phyloP scores from a whole-genome alignment of 352 stramenopile genomes.

The Peronosclerospora sorghi region DNA sequence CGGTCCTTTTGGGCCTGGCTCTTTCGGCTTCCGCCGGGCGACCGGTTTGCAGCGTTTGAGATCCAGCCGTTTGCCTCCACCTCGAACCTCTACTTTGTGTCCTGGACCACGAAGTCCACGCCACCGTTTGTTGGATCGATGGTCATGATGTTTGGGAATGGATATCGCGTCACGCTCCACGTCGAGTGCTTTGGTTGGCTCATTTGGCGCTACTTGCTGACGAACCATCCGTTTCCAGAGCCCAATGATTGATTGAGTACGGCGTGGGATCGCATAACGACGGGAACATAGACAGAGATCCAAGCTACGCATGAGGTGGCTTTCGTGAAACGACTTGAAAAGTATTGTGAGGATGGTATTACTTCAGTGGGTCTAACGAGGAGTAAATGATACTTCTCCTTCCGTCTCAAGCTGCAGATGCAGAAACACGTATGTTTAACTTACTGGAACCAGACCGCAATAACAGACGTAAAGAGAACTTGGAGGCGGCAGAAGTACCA shows the following conservation, averaged over 20 bases:
- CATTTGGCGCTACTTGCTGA: constrained; percentile 79
- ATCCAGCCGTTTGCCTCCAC: constrained; percentile 63
- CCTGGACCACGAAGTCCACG: constrained; percentile 75
- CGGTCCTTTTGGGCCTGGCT: constrained; percentile 80
- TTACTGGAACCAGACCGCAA: no score
- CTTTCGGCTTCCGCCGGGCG: constrained; percentile 59
- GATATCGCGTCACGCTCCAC: constrained; percentile 72
- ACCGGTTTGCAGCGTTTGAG: constrained; percentile 64
- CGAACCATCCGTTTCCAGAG: constrained; percentile 75
- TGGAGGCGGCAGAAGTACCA: no score
- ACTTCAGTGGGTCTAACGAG: no score
- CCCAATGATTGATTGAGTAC: constrained; percentile 31
- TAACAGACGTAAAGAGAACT: no score
- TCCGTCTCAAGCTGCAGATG: no score
- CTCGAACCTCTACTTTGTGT: constrained; percentile 76
- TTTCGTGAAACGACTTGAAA: no score
- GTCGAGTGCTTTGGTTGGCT: constrained; percentile 80
- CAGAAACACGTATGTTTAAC: no score
- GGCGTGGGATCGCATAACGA: background rate
- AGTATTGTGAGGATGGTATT: no score
- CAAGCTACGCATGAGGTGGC: no score
- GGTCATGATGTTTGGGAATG: constrained; percentile 79
- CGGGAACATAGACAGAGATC: background rate
- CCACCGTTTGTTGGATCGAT: constrained; percentile 61
- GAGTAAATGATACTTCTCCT: no score